Conservation (phyloP, 257 asterid genomes). For the Apocynum venetum region DNA sequence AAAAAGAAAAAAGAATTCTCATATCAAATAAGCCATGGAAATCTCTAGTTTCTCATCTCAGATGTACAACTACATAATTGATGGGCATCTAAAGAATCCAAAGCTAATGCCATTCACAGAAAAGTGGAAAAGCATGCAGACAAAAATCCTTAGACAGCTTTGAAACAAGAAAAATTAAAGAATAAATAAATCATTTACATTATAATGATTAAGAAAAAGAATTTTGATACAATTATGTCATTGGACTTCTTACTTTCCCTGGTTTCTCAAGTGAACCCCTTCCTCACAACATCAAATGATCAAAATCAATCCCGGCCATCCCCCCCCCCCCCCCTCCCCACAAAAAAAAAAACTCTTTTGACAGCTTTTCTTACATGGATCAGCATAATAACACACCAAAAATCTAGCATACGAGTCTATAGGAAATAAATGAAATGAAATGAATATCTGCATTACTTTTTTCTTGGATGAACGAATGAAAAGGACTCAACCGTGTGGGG, state of each 20-base stretch:
- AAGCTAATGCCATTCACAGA: too few relatives aligned
- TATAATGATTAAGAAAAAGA: not conserved
- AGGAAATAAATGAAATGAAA: conserved; percentile 40
- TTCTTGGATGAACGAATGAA: conserved; percentile 1
- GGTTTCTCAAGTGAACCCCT: not conserved
- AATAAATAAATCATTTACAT: not conserved
- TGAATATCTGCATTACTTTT: conserved; percentile 16
- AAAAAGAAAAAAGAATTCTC: not conserved
- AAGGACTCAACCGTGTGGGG: conserved; percentile 22
- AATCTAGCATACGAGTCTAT: conserved; percentile 18
- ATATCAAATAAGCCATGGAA: not conserved
- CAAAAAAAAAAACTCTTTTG: not conserved
- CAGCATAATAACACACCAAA: conserved; percentile 14
- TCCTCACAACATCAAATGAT: not conserved
- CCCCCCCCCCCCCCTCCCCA: too few relatives aligned
- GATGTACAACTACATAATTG: too few relatives aligned
- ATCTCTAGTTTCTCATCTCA: not conserved
- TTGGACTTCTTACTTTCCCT: not conserved
- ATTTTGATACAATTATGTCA: not conserved
- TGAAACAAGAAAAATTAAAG: not conserved
- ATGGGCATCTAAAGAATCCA: too few relatives aligned
- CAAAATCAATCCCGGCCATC: not conserved
- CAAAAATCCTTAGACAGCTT: not conserved
- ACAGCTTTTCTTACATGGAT: conserved; percentile 8
- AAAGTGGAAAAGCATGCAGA: not conserved